phyloP scores from a whole-genome alignment of 78 protist species.

The Dictyostelium capitatum region DNA sequence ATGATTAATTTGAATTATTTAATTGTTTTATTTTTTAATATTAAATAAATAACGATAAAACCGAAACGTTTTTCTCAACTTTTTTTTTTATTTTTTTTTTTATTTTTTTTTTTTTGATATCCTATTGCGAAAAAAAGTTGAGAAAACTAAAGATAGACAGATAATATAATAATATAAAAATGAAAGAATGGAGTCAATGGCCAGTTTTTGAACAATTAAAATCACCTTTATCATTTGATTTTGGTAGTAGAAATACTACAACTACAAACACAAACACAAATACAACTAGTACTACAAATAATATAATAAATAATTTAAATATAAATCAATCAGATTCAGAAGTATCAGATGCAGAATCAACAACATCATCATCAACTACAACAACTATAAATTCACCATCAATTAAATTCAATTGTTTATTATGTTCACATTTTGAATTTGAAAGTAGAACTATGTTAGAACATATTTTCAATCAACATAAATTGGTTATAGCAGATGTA shows the following conservation, averaged over 20 bases:
- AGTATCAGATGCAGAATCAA: not conserved
- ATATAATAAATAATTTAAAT: not conserved
- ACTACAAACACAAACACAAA: not conserved
- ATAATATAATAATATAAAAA: not conserved
- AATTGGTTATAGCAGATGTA: constrained; percentile 66
- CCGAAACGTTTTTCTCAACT: not conserved
- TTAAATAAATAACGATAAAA: no score
- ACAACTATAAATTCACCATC: not conserved
- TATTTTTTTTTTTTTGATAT: not conserved
- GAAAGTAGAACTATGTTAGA: constrained; percentile 54
- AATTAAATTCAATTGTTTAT: constrained; percentile 27
- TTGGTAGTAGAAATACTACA: not conserved
- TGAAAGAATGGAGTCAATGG: constrained; percentile 47
- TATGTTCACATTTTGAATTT: constrained; percentile 36
- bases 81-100: not conserved
- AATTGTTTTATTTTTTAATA: no score
- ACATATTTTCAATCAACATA: constrained; percentile 44
- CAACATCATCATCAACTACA: no score
- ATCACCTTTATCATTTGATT: constrained; percentile 34
- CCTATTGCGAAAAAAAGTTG: no score
- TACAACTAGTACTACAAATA: not conserved
- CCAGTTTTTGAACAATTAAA: constrained; percentile 23
- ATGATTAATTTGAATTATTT: no score
- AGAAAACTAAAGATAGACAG: no score
- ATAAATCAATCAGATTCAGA: not conserved